Conservation (phyloP, 2,329 filamentous ascomycete genomes). For the Fusarium brachygibbosum region DNA sequence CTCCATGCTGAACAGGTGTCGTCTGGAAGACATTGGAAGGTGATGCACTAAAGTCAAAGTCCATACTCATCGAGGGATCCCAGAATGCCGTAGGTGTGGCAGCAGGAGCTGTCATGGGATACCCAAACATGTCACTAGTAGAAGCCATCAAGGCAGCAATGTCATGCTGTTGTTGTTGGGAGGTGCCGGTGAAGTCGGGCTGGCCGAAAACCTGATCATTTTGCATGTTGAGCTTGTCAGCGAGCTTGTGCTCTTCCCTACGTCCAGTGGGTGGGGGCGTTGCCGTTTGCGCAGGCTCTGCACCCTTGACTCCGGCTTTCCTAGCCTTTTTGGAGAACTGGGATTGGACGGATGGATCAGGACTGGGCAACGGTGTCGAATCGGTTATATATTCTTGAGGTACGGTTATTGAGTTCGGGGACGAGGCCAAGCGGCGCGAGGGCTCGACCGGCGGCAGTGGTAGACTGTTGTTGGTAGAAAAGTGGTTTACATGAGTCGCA, state of each 20-base stretch:
- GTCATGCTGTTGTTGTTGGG: constrained; percentile 61
- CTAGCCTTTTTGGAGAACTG: constrained; percentile 61
- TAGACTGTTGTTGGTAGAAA: constrained; percentile 66
- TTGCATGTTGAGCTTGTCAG: constrained; percentile 69
- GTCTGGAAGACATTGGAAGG: constrained; percentile 60
- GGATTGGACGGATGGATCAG: constrained; percentile 44
- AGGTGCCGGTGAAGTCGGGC: constrained; percentile 63
- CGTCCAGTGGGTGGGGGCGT: constrained; percentile 72
- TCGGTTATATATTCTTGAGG: constrained; percentile 51
- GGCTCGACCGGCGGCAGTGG: constrained; percentile 72
- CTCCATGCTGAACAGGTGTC: constrained; percentile 41
- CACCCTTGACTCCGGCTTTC: constrained; percentile 58
- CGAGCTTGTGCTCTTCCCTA: constrained; percentile 69
- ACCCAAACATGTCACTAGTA: constrained; percentile 69
- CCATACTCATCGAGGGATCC: constrained; percentile 72
- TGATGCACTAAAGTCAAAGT: constrained; percentile 68
- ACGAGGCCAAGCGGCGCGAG: constrained; percentile 69
- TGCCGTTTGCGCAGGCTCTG: constrained; percentile 62
- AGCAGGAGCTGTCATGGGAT: constrained; percentile 70
- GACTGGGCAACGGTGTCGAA: constrained; percentile 49
- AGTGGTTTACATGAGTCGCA: constrained; percentile 73
- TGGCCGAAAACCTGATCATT: constrained; percentile 68
- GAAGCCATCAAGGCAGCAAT: constrained; percentile 62
- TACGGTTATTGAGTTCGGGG: constrained; percentile 61
- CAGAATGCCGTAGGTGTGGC: constrained; percentile 68